A percentile compares a stretch with the other conserved stretches of the same genome.
Evolutionary conservation across 108 stramenopile species (phyloP).

Genomic region (Nitzschia inconspicua): DNA sequence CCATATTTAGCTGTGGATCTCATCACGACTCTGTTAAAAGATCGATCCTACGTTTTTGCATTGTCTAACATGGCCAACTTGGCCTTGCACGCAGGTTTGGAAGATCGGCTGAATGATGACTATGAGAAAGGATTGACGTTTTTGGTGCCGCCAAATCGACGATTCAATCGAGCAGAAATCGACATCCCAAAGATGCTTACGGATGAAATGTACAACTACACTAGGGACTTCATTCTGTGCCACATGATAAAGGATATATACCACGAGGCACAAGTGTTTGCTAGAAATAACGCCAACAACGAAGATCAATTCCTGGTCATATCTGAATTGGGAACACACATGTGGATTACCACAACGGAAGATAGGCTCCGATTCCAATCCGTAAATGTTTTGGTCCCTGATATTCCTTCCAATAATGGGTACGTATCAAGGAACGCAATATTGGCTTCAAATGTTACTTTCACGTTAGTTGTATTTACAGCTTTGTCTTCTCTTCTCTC

Average conservation of each 20-base stretch:
- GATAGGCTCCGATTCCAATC: conserved; percentile 31
- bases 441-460: background rate
- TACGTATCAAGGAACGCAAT: conserved; percentile 16
- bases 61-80: conserved; percentile 37
- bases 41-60: conserved; percentile 11
- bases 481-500: background rate
- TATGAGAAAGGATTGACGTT: conserved; percentile 32
- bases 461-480: too few species aligned
- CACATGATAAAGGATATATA: conserved; percentile 30
- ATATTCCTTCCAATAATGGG: conserved; percentile 26
- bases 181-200: conserved; percentile 15
- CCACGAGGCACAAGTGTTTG: conserved; percentile 19
- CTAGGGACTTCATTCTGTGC: conserved; percentile 21
- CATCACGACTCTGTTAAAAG: conserved; percentile 15
- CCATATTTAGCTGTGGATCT: conserved; percentile 19
- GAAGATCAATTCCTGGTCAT: conserved; percentile 23
- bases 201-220: conserved; percentile 22
- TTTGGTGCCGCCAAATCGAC: conserved; percentile 35
- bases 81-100: conserved; percentile 16
- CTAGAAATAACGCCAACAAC: conserved; percentile 17
- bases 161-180: conserved; percentile 39
- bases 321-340: conserved; percentile 22
- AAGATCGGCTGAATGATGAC: conserved; percentile 21
- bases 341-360: conserved; percentile 34
- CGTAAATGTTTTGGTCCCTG: conserved; percentile 13